A percentile compares a stretch with the other conserved stretches of the same genome.
Evolutionary conservation across 257 asterid genomes (phyloP).

Genomic region (Galeopsis tetrahit): DNA sequence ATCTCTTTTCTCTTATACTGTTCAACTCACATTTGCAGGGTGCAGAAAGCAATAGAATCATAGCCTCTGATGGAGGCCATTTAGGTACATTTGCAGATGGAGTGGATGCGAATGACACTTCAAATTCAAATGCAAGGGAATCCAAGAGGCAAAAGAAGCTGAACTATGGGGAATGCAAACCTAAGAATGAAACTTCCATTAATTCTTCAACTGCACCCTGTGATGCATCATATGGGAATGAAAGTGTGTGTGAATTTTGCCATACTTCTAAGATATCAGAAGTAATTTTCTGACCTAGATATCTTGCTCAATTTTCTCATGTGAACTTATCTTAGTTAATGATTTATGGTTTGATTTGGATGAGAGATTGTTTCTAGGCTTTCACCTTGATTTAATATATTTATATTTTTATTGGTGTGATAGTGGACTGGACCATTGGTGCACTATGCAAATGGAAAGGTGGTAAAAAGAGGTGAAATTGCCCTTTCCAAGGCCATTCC

Average conservation of each 20-base stretch:
- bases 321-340: background rate
- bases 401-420: slow-evolving; percentile 35
- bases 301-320: slow-evolving; percentile 14
- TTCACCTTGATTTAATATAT: slow-evolving; percentile 8
- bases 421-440: slow-evolving; percentile 74
- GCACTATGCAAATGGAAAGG: slow-evolving; percentile 78
- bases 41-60: slow-evolving; percentile 28
- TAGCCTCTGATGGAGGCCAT: slow-evolving; percentile 39
- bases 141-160: slow-evolving; percentile 70
- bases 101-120: slow-evolving; percentile 27
- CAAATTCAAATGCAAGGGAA: slow-evolving; percentile 51
- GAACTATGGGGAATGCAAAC: slow-evolving; percentile 44
- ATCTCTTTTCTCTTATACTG: slow-evolving; percentile 22
- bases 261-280: slow-evolving; percentile 66
- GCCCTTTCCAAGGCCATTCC: slow-evolving; percentile 53
- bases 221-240: slow-evolving; percentile 38
- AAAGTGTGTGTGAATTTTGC: slow-evolving; percentile 75
- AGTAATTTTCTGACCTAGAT: slow-evolving; percentile 49
- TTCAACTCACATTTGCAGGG: slow-evolving; percentile 41
- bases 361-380: slow-evolving; percentile 6
- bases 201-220: slow-evolving; percentile 36
- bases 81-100: slow-evolving; percentile 36
- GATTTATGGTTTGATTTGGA: background rate
- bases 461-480: slow-evolving; percentile 48
- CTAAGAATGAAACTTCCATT: slow-evolving; percentile 37